Conservation (phyloP, 805 yeast species). For the Kazachstania viticola region DNA sequence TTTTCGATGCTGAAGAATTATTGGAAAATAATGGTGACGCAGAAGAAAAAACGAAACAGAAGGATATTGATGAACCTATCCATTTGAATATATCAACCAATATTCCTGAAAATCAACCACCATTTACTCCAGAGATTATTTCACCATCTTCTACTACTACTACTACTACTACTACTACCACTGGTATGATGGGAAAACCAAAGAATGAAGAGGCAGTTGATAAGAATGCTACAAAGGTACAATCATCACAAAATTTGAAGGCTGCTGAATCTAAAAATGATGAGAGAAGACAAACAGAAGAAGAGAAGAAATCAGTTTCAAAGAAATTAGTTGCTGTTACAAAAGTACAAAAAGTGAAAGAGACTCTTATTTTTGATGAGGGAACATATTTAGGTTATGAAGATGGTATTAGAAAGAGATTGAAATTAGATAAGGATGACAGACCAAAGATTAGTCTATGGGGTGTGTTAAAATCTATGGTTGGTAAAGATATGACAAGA, state of each 20-base stretch:
- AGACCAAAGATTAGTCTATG: constrained; percentile 85
- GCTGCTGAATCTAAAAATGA: neutral
- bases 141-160: neutral
- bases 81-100: too few species aligned
- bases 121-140: neutral
- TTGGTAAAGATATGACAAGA: constrained; percentile 94
- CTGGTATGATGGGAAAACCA: neutral
- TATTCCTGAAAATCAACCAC: neutral
- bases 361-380: constrained; percentile 23
- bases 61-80: neutral
- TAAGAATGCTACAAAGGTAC: neutral
- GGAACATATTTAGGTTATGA: constrained; percentile 69
- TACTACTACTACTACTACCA: too few species aligned
- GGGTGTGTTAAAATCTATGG: constrained; percentile 87
- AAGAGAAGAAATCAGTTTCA: neutral
- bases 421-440: constrained; percentile 66
- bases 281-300: neutral
- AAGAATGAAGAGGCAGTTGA: neutral
- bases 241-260: neutral
- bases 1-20: constrained; percentile 63
- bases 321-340: constrained; percentile 6
- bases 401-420: constrained; percentile 59
- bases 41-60: neutral
- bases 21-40: constrained; percentile 9
- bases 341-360: constrained; percentile 19